phyloP scores from a whole-genome alignment of 768 basidiomycete genomes.

The Neoboletus brunneissimus region DNA sequence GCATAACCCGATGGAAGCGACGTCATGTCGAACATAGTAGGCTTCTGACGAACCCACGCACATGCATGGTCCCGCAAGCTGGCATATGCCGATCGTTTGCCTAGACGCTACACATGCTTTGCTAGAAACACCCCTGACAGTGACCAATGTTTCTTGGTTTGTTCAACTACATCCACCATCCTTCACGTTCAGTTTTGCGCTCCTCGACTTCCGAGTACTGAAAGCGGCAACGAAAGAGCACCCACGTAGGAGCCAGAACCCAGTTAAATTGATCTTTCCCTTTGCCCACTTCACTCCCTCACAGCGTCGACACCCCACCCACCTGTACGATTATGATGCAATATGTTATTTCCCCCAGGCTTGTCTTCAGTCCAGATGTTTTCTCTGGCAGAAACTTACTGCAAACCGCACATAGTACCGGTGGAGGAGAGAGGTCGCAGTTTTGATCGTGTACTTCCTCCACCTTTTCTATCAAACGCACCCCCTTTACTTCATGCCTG shows the following conservation, averaged over 20 bases:
- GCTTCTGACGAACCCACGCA: not conserved
- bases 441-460: not conserved
- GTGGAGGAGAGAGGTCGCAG: too few relatives aligned
- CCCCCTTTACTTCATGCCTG: not conserved
- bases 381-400: not conserved
- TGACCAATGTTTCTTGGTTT: not conserved
- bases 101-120: not conserved
- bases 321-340: not conserved
- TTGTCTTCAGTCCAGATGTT: not conserved
- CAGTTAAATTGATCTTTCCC: too few relatives aligned
- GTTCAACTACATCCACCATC: not conserved
- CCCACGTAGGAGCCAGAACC: not conserved
- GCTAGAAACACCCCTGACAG: not conserved
- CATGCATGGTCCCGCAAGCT: too few relatives aligned
- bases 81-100: not conserved
- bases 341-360: not conserved
- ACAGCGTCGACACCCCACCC: not conserved
- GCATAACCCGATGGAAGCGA: not conserved
- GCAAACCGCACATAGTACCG: not conserved
- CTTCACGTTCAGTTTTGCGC: not conserved
- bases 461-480: not conserved
- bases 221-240: not conserved
- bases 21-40: not conserved
- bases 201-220: not conserved
- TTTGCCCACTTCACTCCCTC: too few relatives aligned